phyloP scores from a whole-genome alignment of 805 yeast species.

The Lachancea sp. region DNA sequence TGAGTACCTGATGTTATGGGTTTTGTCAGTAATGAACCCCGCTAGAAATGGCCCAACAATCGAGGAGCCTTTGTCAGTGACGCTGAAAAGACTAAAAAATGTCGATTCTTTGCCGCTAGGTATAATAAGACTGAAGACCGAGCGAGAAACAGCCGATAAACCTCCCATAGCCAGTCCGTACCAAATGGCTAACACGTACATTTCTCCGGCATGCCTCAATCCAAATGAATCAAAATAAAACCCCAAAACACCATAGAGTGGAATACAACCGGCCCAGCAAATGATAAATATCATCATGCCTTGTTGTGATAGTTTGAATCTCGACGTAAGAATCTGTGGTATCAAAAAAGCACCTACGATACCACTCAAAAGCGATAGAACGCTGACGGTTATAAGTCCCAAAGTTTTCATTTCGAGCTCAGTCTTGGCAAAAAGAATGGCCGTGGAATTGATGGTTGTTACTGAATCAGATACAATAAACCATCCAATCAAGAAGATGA shows the following conservation, averaged over 20 bases:
- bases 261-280: conserved; percentile 58
- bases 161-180: conserved; percentile 76
- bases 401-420: conserved; percentile 65
- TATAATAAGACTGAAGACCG: conserved; percentile 59
- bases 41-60: conserved; percentile 66
- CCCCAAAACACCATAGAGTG: conserved; percentile 65
- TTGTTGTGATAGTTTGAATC: conserved; percentile 40
- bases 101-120: conserved; percentile 72
- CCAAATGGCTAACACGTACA: conserved; percentile 64
- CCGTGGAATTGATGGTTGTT: conserved; percentile 75
- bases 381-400: conserved; percentile 56
- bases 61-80: conserved; percentile 77
- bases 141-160: conserved; percentile 59
- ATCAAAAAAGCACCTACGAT: conserved; percentile 57
- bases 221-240: conserved; percentile 52
- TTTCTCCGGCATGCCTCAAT: conserved; percentile 55
- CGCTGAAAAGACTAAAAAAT: conserved; percentile 67
- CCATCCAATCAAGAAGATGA: conserved; percentile 67
- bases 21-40: conserved; percentile 64
- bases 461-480: conserved; percentile 68
- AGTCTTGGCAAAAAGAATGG: conserved; percentile 66
- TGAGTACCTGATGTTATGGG: conserved; percentile 68
- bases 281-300: conserved; percentile 46
- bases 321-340: conserved; percentile 39
- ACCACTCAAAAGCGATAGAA: conserved; percentile 60